Evolutionary conservation across 2,329 filamentous ascomycete genomes (phyloP).

Genomic region (Hypoxylon sp.): DNA sequence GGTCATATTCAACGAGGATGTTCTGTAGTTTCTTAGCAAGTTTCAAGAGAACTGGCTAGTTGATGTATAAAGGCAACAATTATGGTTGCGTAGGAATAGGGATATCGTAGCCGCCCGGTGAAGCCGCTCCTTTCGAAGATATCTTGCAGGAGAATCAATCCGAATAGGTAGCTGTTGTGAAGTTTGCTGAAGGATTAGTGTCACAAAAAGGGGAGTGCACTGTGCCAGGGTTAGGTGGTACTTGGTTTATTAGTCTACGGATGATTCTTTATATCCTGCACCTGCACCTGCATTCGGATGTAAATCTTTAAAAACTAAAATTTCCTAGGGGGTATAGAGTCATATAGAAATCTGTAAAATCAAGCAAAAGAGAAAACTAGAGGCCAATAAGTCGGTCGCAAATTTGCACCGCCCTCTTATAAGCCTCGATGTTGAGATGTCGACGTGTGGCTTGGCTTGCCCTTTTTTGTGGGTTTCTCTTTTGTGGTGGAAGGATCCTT

Average conservation of each 20-base stretch:
- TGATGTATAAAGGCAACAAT: not conserved
- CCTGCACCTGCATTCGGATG: not conserved
- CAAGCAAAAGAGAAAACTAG: conserved; percentile 2
- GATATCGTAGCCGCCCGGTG: conserved; percentile 1
- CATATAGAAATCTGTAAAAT: conserved; percentile 9
- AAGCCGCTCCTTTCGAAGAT: conserved; percentile 12
- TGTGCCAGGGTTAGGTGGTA: conserved; percentile 35
- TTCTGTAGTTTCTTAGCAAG: not conserved
- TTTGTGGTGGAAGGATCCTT: conserved; percentile 9
- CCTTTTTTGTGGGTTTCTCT: conserved; percentile 19
- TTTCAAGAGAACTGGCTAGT: not conserved
- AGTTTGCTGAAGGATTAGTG: conserved; percentile 33
- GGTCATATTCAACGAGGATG: conserved; percentile 1
- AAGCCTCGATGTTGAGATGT: conserved; percentile 33
- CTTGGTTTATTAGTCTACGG: conserved; percentile 5
- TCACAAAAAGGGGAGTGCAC: conserved; percentile 30
- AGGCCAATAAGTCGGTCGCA: not conserved
- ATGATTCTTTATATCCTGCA: conserved; percentile 2
- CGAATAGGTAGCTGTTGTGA: conserved; percentile 4
- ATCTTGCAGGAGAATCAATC: conserved; percentile 11
- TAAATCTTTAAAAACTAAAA: conserved; percentile 1
- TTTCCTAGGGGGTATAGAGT: not conserved
- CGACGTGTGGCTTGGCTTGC: conserved; percentile 37
- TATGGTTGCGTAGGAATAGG: not conserved
- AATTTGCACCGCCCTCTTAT: conserved; percentile 33